A percentile compares a stretch with the other conserved stretches of the same genome.
Conservation (phyloP, 192 early-diverging fungal species). For the Rhizoclosmatium sp. region DNA sequence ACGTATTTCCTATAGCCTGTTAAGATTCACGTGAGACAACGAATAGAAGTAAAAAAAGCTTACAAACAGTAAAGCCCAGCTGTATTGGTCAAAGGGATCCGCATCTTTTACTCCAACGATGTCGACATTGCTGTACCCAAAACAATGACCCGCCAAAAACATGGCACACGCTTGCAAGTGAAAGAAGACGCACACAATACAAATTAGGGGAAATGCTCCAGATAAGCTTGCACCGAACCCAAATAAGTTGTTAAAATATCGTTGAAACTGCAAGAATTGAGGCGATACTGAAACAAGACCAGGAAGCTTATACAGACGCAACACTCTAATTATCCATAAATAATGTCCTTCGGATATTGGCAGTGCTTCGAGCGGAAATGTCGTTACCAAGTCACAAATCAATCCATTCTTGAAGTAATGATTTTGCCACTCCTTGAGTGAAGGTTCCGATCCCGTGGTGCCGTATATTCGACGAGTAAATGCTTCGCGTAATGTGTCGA, state of each 20-base stretch:
- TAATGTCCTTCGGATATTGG: not conserved
- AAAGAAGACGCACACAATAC: conserved; percentile 2
- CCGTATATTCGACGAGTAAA: conserved; percentile 6
- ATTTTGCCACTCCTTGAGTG: not conserved
- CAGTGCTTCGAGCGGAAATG: conserved; percentile 15
- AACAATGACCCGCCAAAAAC: not conserved
- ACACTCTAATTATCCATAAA: not conserved
- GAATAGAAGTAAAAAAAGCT: conserved; percentile 1
- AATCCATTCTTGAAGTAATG: conserved; percentile 9
- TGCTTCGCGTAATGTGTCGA: conserved; percentile 19
- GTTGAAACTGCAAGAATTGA: not conserved
- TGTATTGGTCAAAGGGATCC: conserved; percentile 44
- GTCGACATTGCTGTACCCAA: not conserved
- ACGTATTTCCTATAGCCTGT: not conserved
- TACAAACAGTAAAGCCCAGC: conserved; percentile 35
- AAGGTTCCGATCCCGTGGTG: not conserved
- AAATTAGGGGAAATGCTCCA: not conserved
- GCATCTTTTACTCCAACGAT: not conserved
- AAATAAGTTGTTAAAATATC: not conserved
- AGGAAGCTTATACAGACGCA: conserved; percentile 6
- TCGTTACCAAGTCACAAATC: conserved; percentile 1
- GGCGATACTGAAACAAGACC: not conserved
- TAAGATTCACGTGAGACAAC: not conserved
- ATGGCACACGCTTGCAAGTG: conserved; percentile 14
- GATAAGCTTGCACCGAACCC: not conserved